A percentile compares a stretch with the other conserved stretches of the same genome.
phyloP scores from a whole-genome alignment of 2,329 filamentous ascomycete genomes.

The Colletotrichum eleusines region DNA sequence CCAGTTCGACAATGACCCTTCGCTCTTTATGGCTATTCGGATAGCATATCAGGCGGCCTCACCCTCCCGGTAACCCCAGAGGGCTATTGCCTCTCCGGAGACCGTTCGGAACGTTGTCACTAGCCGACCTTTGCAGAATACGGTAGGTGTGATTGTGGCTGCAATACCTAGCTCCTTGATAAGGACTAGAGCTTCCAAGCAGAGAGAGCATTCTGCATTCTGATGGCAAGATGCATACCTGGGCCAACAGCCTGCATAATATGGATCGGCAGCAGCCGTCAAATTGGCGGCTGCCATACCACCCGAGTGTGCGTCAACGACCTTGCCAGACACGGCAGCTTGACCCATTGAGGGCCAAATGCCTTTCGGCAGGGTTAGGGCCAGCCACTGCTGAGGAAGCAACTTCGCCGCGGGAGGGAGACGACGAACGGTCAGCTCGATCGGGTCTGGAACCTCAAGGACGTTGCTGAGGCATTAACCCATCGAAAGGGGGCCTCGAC shows the following conservation, averaged over 20 bases:
- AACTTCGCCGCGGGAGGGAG: not conserved
- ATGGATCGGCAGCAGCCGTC: too few species aligned
- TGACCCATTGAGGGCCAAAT: not conserved
- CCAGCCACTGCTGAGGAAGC: slow-evolving; percentile 24
- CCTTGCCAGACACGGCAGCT: not conserved
- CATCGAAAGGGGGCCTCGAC: not conserved
- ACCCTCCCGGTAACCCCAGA: too few species aligned
- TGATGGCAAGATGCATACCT: not conserved
- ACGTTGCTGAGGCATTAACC: not conserved
- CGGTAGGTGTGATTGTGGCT: slow-evolving; percentile 40
- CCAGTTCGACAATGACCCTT: not conserved
- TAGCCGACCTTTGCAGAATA: slow-evolving; percentile 27
- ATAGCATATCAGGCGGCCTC: not conserved
- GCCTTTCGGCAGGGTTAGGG: not conserved
- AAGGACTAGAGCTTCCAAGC: not conserved
- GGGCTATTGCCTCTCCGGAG: not conserved
- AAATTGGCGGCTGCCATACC: not conserved
- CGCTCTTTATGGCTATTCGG: slow-evolving; percentile 11
- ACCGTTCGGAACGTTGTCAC: slow-evolving; percentile 11
- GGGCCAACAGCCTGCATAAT: too few species aligned
- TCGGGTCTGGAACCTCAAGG: not conserved
- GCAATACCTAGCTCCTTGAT: slow-evolving; percentile 15
- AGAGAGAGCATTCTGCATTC: not conserved
- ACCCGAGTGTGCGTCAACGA: not conserved
- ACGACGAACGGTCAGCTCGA: not conserved